Base-by-base conservation (phyloP, 495 filamentous ascomycete genomes). In the Penicillium ucsense region DNA sequence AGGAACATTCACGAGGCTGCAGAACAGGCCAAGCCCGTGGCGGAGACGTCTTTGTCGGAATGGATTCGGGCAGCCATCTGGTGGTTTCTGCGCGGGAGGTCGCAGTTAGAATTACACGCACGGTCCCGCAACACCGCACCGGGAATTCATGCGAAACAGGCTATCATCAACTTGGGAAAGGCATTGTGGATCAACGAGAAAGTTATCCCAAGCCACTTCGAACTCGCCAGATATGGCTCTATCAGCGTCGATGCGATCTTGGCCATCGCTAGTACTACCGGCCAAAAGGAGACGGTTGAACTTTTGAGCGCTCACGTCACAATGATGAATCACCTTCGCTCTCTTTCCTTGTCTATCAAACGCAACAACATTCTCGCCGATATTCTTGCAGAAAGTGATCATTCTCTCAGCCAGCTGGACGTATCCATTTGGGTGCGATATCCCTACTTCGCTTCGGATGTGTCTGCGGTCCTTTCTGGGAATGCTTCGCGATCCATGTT, bases 11-110 rank as follows among this genome's bases (percentile, higher is more conserved):
- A 74, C 30, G 62, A 85, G 8, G 82, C 88, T 40, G 82, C 86
- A 3, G 85, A 91, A 55, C 73, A 77, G 37, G 74, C 78, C n/a
- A 78, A 76, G 46, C 80, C 84, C 0, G 41, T 85, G n/a, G 63
- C 72, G 45, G 74, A 72, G 45, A 80, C 75, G 8, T 73, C 73
- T 6, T 71, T 78, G 3, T 65, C 77, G 12, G 78, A 88, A 55
- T 81, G 89, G 72, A 71, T 85, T 8, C 70, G 83, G 49, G 83
- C 79, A 38, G 80, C 79, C 11, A 61, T 84, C 3, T 95, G 89
- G 89, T 95, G 89, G 89, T 94, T 94, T 55, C 57, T 94, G 48
- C 80, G 75, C 34, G 89, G 87, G 44, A 80, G 88, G 53, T 74
- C 79, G 39, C 75, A 78, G 5, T 68, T 94, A 41, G 89, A 95